phyloP scores from a whole-genome alignment of 306 rosid species.

The apple (Malus domestica) region ASM211411v1 NC_041798.1:36742501-36743000 shows the following conservation, averaged over 20 bases:
- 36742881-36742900: constrained; percentile 47
- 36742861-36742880: neutral
- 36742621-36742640: neutral
- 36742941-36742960: constrained; percentile 65
- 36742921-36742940: constrained; percentile 21
- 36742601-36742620: neutral
- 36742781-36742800: neutral
- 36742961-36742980: constrained; percentile 54
- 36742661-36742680: neutral
- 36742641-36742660: neutral
- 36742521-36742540: constrained; percentile 14
- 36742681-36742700: neutral
- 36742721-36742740: neutral
- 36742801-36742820: neutral
- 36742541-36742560: constrained; percentile 18
- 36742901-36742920: constrained; percentile 53
- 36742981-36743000: constrained; percentile 11
- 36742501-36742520: constrained; percentile 15
- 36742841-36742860: neutral
- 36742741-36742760: neutral
- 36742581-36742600: constrained; percentile 3
- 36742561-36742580: constrained; percentile 19
- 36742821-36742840: neutral
- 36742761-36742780: neutral
- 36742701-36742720: neutral